Evolutionary conservation across 495 filamentous ascomycete species (phyloP), one percentile per base, ranked within the genome.

Genomic region (Staphylotrichum tortipilum): DNA sequence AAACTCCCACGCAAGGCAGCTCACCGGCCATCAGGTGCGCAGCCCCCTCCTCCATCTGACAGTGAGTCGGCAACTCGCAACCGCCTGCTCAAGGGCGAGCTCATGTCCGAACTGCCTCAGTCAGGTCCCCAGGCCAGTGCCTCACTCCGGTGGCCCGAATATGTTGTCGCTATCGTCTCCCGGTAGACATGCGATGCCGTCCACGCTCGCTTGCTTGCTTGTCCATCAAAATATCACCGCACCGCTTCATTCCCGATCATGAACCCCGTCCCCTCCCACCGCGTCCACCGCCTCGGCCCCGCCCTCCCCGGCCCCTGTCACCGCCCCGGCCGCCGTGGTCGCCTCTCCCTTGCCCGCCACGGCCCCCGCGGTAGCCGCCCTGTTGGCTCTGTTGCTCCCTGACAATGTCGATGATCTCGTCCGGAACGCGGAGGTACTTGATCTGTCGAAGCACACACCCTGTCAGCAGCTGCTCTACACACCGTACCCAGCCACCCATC

Each of bases 391-490:
- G 83, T 63, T 94, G 89, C 36, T 96, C 91, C 73, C 89, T 95
- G 11, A 91, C 89, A 9, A 89, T 63, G 46, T 96, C 92, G 66
- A 97, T 82, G 50, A 97, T 92, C 62, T 96, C 89, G 65, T 97
- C 91, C 39, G 89, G 87, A 3, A 98, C 88, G 44, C 89, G 85
- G 30, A 98, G 80, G 69, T 95, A 98, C 78, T 98, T 98, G 74
- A 98, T 98, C 92, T 98, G 58, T 43, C 28, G 18, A n/a, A n/a
- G n/a, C 12, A 7, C 26, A 5, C 26, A 1, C 26, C 4, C 14
- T n/a, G 28, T 49, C 41, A 47, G 44, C 38, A 31, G 42, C 17
- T 12, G n/a, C n/a, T n/a, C n/a, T n/a, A n/a, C 4, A 3, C 10
- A 2, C 17, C 28, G 22, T 17, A 15, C 11, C 31, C 7, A 5